Evolutionary conservation across 768 basidiomycete species (phyloP), one percentile per base, ranked within the genome.

Genomic region (Sarcodon aspratus): DNA sequence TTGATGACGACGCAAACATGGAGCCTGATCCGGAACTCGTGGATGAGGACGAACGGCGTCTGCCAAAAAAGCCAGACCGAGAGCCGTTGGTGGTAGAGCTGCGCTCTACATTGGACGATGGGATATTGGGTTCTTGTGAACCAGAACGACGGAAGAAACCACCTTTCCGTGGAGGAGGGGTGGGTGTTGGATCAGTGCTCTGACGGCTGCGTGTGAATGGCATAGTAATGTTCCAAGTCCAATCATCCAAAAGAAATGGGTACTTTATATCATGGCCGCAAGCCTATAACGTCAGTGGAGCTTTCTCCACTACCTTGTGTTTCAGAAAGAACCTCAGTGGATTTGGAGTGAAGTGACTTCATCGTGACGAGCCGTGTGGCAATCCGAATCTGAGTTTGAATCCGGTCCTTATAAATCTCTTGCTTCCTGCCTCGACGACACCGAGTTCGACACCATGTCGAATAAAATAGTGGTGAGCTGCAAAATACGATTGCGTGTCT

Each of bases 391-490:
- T 27, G 21, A 27, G 21, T 27, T 27, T 27, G 21, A 27, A 27
- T 27, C 21, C 21, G 21, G 21, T 27, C 5, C 21, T 27, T 27
- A 27, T 27, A 27, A 27, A 27, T 3, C 21, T 27, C 21, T 27
- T 27, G 21, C 21, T 27, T 27, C 21, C 21, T 27, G 21, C 21
- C 21, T 27, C 21, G 21, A 27, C 21, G 21, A 27, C 21, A 2
- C 21, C 5, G 21, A 5, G 21, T 5, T 27, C 21, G 21, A 45
- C 50, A 49, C 46, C 46, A 95, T 94, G 92, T 93, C 91, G 52
- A 95, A 95, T 84, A 94, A 94, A 76, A 90, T 92, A 74, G 92
- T 95, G 82, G 91, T 93, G 78, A 88, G 87, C 84, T 80, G 71
- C 75, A 78, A 80, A 76, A 76, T 66, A 71, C 67, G 73, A 67